These are phyloP conservation scores for Sporothrix variecibatus DNA, from an alignment of 2,329 filamentous ascomycete species.

Conservation along the genomic window DNA sequence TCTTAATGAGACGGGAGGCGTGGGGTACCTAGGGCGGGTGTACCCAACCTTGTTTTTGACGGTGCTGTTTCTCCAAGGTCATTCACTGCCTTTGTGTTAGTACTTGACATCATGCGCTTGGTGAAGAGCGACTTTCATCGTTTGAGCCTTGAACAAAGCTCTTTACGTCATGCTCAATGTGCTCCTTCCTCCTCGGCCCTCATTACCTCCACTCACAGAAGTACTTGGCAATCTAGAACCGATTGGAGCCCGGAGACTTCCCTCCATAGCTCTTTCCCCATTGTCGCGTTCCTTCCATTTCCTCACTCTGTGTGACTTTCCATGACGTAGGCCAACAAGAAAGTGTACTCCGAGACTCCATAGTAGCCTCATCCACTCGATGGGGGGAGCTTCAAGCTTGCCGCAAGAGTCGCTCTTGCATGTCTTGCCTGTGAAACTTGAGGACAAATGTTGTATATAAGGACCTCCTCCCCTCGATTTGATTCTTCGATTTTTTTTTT, in stretches of 20 bases:
- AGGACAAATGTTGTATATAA: constrained; percentile 23
- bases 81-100: not conserved
- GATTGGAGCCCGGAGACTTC: constrained; percentile 1
- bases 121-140: not conserved
- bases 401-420: not conserved
- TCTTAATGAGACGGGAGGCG: not conserved
- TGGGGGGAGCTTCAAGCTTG: not conserved
- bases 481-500: not conserved
- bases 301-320: not conserved
- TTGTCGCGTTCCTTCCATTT: not conserved
- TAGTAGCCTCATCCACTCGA: not conserved
- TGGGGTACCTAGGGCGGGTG: not conserved
- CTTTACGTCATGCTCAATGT: constrained; percentile 8
- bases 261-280: constrained; percentile 11
- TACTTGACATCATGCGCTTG: not conserved
- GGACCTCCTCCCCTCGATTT: not conserved
- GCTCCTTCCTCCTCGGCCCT: not conserved
- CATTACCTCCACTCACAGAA: not conserved
- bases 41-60: constrained; percentile 8
- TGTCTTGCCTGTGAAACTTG: not conserved
- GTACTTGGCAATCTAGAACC: not conserved
- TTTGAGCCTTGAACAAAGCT: not conserved
- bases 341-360: too few species aligned
- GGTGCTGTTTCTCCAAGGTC: not conserved
- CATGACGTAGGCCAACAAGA: constrained; percentile 6